A percentile compares a stretch with the other conserved stretches of the same genome.
Evolutionary conservation across 108 stramenopile species (phyloP).

Genomic region (Nannochloropsis salina): DNA sequence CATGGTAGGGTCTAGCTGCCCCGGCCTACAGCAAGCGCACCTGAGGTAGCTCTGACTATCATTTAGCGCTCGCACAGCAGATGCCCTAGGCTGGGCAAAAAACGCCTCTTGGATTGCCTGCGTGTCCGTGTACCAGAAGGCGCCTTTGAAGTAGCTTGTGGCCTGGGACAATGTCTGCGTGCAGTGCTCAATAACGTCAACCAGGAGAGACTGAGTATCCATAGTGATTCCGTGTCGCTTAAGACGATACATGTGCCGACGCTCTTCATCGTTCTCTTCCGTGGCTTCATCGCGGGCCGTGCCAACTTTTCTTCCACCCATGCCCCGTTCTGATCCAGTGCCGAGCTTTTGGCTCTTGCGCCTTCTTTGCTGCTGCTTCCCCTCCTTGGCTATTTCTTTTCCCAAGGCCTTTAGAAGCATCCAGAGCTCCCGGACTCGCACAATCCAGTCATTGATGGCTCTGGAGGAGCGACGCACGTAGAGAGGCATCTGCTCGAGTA

Average conservation of each 20-base stretch:
- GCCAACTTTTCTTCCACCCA: not conserved
- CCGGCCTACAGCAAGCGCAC: not conserved
- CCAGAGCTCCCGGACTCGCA: not conserved
- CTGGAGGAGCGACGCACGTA: slow-evolving; percentile 17
- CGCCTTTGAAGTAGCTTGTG: not conserved
- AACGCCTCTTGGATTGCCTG: slow-evolving; percentile 17
- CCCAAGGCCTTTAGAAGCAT: not conserved
- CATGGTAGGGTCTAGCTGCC: slow-evolving; percentile 6
- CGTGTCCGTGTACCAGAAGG: not conserved
- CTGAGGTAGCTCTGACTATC: slow-evolving; percentile 9
- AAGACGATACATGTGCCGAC: not conserved
- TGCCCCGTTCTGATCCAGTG: not conserved
- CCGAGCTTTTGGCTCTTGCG: not conserved
- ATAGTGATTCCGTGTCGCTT: not conserved
- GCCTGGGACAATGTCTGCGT: not conserved
- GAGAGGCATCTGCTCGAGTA: slow-evolving; percentile 4
- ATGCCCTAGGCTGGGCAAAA: not conserved
- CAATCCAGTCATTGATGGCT: slow-evolving; percentile 12
- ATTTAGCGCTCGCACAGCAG: not conserved
- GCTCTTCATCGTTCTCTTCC: not conserved
- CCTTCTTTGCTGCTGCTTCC: not conserved
- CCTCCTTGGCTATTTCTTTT: not conserved
- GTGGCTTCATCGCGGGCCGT: not conserved
- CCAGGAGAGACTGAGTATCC: slow-evolving; percentile 13
- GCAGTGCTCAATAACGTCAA: not conserved